Base-by-base conservation (phyloP, 1,284 basidiomycete genomes). In the Fomes fomentarius region DNA sequence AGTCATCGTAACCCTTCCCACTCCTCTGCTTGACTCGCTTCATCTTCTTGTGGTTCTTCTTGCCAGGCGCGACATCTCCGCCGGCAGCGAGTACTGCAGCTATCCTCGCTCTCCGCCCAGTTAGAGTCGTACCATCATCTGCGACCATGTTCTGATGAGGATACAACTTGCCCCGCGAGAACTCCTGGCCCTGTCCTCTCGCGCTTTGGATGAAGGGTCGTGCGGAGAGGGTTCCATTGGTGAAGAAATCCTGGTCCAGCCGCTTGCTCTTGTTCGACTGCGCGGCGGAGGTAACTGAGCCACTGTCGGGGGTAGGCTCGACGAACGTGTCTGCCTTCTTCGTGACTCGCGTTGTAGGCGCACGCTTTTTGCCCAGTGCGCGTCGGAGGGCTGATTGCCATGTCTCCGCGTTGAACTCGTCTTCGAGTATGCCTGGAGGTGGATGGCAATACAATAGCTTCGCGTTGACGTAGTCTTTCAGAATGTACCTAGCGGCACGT, bases 391-490 rank as follows among this genome's bases (percentile, higher is more conserved):
- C 83, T 26, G 84, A 74, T 45, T 84, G 77, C 48, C 91, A 84
- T 14, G 87, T 90, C 45, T 81, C 79, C 43, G 78, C 70, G 72
- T 99, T 99, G 78, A 96, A 99, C 2, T 78, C 77, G 50, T 85
- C 81, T 12, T 88, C 82, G 9, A 83, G 72, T 4, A 85, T 74
- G 6, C 76, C 84, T 0, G 94, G 91, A 9, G 97, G 96, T 17
- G 93, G 87, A 59, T 96, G 92, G 61, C 92, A 93, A 71, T 85
- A 98, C 8, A 99, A 79, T 0, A 99, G 81, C 64, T 93, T 94
- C 33, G 93, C 97, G 64, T 93, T 96, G 59, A 99, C 94, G 66
- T 98, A 99, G 75, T 99, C 97, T 73, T 99, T 99, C 52, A 99
- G 81, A 50, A 99, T 82, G 68, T 92, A 92, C 55, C 97, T 86